Percentiles rank a stretch among this genome's conserved stretches.
Conservation (phyloP, 2,329 filamentous ascomycete genomes). For the Colletotrichum australisinense region DNA sequence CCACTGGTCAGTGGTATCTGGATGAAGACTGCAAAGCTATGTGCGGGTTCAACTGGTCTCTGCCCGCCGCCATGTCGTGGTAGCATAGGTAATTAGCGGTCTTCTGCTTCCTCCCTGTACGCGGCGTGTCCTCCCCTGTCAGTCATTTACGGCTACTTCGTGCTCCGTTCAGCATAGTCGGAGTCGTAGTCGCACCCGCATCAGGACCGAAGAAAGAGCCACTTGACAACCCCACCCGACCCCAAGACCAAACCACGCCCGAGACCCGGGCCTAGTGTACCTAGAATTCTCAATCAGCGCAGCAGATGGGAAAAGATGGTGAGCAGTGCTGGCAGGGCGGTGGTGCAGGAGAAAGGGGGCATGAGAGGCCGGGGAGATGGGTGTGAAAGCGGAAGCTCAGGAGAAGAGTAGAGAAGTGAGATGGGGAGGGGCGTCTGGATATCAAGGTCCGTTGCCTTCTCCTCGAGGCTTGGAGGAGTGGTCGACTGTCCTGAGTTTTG, state of each 20-base stretch:
- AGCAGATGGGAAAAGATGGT: conserved; percentile 15
- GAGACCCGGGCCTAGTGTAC: not conserved
- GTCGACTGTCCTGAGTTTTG: no score
- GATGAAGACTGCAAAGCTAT: not conserved
- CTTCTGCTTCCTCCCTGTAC: not conserved
- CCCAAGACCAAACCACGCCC: not conserved
- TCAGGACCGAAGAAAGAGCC: not conserved
- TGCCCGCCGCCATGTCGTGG: not conserved
- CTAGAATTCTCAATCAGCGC: conserved; percentile 24
- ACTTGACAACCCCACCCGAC: not conserved
- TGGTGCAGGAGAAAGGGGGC: not conserved
- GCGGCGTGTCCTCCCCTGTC: no score
- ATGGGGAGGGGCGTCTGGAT: not conserved
- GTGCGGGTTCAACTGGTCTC: not conserved
- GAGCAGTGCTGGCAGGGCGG: conserved; percentile 24
- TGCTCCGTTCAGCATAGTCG: not conserved
- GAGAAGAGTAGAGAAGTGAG: not conserved
- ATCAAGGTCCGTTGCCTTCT: not conserved
- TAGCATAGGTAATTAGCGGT: not conserved
- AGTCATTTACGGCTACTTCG: not conserved
- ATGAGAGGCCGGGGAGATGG: not conserved
- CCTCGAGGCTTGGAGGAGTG: not conserved
- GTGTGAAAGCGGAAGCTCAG: not conserved
- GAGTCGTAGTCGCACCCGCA: not conserved
- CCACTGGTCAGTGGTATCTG: no score